Conservation (phyloP, 2,329 filamentous ascomycete genomes). For the Alternaria solani region DNA sequence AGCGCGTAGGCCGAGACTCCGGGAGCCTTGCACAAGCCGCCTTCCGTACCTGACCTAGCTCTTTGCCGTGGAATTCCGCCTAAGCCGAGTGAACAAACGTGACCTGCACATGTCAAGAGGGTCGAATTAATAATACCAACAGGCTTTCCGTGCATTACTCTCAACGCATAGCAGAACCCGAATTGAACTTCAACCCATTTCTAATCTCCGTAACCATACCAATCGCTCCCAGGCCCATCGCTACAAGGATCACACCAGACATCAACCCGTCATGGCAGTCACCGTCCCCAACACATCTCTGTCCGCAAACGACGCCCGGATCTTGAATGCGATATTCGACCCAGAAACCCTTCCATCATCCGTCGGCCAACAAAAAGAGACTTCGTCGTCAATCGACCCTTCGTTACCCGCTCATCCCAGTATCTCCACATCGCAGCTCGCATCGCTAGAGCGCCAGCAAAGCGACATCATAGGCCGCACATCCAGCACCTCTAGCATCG, state of each 20-base stretch:
- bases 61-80: constrained; percentile 25
- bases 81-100: constrained; percentile 27
- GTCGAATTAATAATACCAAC: not conserved
- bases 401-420: constrained; percentile 53
- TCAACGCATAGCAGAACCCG: not conserved
- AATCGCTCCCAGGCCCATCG: not conserved
- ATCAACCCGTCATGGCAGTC: constrained; percentile 29
- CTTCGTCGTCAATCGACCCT: constrained; percentile 56
- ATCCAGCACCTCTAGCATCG: constrained; percentile 22
- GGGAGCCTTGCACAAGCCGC: not conserved
- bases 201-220: not conserved
- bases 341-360: constrained; percentile 52
- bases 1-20: not conserved
- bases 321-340: constrained; percentile 52
- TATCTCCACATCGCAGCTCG: constrained; percentile 50
- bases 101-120: not conserved
- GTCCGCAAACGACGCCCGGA: constrained; percentile 48
- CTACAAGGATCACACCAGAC: not conserved
- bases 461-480: constrained; percentile 54
- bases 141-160: not conserved
- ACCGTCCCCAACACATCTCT: constrained; percentile 57
- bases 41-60: not conserved
- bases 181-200: not conserved
- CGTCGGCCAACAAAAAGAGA: constrained; percentile 59
- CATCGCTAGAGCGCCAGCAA: constrained; percentile 52